These are phyloP conservation scores for Trypanosoma vivax DNA, from an alignment of 208 protist species.

Conservation along the genomic window DNA sequence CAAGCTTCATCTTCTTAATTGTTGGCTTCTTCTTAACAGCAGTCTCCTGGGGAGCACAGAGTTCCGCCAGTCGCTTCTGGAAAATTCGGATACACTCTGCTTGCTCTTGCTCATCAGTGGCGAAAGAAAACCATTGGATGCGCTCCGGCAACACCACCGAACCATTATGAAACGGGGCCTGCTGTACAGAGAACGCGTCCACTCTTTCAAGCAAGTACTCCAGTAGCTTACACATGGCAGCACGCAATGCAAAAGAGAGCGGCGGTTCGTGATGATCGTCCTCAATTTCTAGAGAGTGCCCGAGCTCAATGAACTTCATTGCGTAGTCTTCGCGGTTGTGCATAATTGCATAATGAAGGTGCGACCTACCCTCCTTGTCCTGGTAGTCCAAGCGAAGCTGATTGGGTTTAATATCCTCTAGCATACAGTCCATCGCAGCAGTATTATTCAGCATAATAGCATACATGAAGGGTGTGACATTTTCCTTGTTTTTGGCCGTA, in stretches of 20 bases:
- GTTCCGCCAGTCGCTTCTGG: constrained; percentile 55
- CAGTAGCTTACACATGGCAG: constrained; percentile 48
- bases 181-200: constrained; percentile 71
- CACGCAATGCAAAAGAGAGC: constrained; percentile 52
- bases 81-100: constrained; percentile 39
- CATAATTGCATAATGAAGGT: constrained; percentile 71
- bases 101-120: constrained; percentile 22
- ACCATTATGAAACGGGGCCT: constrained; percentile 77
- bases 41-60: constrained; percentile 23
- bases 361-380: constrained; percentile 48
- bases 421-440: constrained; percentile 46
- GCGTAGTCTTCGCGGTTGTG: constrained; percentile 53
- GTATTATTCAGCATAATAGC: constrained; percentile 63
- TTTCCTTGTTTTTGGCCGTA: constrained; percentile 65
- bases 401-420: constrained; percentile 32
- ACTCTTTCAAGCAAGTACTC: constrained; percentile 33
- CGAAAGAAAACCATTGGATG: constrained; percentile 64
- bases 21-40: constrained; percentile 45
- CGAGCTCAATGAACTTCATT: constrained; percentile 57
- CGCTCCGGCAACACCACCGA: constrained; percentile 61
- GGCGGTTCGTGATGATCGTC: constrained; percentile 59
- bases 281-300: constrained; percentile 55
- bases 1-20: constrained; percentile 70
- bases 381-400: constrained; percentile 50
- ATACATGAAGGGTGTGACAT: constrained; percentile 76